Base-by-base conservation (phyloP, 371 early-diverging fungal genomes). In the Mortierella sp. region DNA sequence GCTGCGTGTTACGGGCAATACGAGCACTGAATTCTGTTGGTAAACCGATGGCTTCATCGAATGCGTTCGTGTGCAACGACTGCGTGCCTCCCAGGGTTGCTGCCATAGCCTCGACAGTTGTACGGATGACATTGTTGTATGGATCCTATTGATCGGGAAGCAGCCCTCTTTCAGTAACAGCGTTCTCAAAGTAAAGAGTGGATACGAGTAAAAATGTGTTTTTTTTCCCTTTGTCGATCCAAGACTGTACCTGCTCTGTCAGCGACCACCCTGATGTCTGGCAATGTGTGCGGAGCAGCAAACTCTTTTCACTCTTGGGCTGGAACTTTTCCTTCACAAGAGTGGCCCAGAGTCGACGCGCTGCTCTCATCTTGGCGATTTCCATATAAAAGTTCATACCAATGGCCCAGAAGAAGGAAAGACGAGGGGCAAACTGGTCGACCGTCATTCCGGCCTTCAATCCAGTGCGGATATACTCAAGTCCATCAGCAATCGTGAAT, bases 381-480 rank as follows among this genome's bases (percentile, higher is more conserved):
- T 94, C 95, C 95, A 94, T 94, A 81, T 93, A 94, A 71, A 94
- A 94, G 84, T 94, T 94, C 95, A 94, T 94, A 13, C 94, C 95
- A 42, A 94, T 89, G 26, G 91, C 94, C 86, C 93, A 94, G 82
- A 94, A 94, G 88, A 94, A 94, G 26, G 94, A 94, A 46, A 94
- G 81, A 14, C 95, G 89, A 7, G 95, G 95, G 1, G 94, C 94
- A 73, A 94, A 94, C 62, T 93, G 81, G 64, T 94, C 94, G 2
- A 94, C 88, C 0, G 91, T 86, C 93, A 94, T 90, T 13, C 94
- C 95, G 2, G 93, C 89, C 67, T 84, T 84, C 27, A 94, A 79
- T 42, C 94, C 90, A 12, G 89, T 90, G 42, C 89, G 83, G 30
- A 87, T 86, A 64, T 93, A 93, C 73, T 94, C 94, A 54, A 94